Percentiles rank a stretch among this genome's conserved stretches.
These are phyloP conservation scores for Plasmopara viticola DNA, from an alignment of 352 stramenopile genomes.

Conservation along the genomic window DNA sequence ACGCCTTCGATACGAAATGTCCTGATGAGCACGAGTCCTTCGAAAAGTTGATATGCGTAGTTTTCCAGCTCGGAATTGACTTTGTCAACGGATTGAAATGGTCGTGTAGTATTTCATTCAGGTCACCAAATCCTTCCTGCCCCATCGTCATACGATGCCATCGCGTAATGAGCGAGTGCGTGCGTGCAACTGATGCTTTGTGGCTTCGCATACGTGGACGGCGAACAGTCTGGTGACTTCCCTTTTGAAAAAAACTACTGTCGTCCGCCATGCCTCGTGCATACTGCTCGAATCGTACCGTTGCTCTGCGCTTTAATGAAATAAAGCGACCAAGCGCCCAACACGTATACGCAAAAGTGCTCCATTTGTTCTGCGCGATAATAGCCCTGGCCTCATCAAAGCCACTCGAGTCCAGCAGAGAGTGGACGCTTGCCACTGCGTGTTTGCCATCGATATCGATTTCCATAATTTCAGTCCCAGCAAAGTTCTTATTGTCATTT, in stretches of 20 bases:
- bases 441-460: constrained; percentile 33
- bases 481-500: background rate
- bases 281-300: constrained; percentile 7
- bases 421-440: constrained; percentile 65
- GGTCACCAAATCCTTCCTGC: constrained; percentile 14
- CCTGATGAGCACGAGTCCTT: constrained; percentile 46
- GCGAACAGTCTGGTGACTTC: background rate
- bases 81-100: constrained; percentile 60
- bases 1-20: constrained; percentile 61
- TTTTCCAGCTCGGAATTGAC: constrained; percentile 47
- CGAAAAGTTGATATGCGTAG: constrained; percentile 56
- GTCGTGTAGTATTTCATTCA: constrained; percentile 47
- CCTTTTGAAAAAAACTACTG: too few relatives aligned
- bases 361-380: constrained; percentile 67
- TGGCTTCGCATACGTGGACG: constrained; percentile 28
- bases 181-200: constrained; percentile 35
- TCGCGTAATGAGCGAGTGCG: constrained; percentile 53
- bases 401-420: constrained; percentile 48
- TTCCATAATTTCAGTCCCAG: constrained; percentile 20
- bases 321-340: constrained; percentile 58
- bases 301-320: constrained; percentile 18
- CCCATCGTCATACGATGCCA: constrained; percentile 55
- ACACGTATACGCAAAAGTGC: constrained; percentile 64
- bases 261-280: constrained; percentile 25
- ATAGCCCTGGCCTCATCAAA: constrained; percentile 57